Percentiles rank a stretch among this genome's conserved stretches.
These are phyloP conservation scores for Pezicula radicicola DNA, from an alignment of 2,329 filamentous ascomycete species.

Conservation along the genomic window DNA sequence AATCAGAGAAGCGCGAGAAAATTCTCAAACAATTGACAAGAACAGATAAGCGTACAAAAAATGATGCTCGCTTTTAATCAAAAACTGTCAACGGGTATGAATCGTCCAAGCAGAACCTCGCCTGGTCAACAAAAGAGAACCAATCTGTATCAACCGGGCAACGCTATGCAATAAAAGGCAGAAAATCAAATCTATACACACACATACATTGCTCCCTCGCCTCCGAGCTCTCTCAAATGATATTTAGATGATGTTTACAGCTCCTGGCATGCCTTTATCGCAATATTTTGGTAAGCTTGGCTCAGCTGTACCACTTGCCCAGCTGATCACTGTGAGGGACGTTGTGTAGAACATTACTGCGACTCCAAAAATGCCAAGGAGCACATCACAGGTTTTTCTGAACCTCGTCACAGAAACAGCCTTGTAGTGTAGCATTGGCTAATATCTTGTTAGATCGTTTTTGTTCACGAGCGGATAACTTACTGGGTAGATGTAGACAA, in stretches of 20 bases:
- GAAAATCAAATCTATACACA: neutral
- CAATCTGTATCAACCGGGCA: neutral
- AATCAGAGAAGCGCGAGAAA: no score
- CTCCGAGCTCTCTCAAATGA: neutral
- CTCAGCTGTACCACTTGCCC: constrained; percentile 60
- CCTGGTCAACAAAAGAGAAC: neutral
- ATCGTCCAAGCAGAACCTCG: no score
- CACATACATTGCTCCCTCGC: neutral
- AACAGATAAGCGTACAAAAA: no score
- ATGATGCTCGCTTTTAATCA: neutral
- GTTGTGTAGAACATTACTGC: constrained; percentile 93
- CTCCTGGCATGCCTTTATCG: constrained; percentile 35
- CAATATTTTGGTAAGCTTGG: constrained; percentile 60
- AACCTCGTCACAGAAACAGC: constrained; percentile 68
- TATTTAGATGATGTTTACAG: neutral
- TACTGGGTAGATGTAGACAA: constrained; percentile 98
- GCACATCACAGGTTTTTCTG: constrained; percentile 70
- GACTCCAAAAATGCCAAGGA: constrained; percentile 77
- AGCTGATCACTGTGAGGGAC: constrained; percentile 78
- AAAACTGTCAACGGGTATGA: no score
- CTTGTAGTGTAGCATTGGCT: constrained; percentile 88
- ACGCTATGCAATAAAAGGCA: constrained; percentile 4
- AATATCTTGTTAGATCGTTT: constrained; percentile 7
- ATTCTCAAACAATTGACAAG: no score
- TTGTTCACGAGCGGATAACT: constrained; percentile 36